phyloP scores from a whole-genome alignment of 768 basidiomycete genomes.

The Tylopilus balloui region DNA sequence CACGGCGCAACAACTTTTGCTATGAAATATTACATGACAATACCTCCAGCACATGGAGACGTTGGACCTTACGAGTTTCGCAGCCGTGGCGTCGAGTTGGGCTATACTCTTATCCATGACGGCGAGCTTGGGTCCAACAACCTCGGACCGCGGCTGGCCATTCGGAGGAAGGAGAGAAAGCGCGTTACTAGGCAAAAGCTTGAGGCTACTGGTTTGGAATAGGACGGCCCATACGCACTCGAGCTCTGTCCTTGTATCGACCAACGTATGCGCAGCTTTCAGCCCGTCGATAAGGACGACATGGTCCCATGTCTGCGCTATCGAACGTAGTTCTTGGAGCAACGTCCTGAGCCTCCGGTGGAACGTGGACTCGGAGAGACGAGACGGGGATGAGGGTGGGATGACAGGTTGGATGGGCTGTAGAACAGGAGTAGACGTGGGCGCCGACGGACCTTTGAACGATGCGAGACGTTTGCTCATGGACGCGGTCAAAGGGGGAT shows the following conservation, averaged over 20 bases:
- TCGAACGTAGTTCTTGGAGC: conserved; percentile 61
- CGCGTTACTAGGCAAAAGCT: conserved; percentile 47
- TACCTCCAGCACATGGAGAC: not conserved
- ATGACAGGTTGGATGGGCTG: conserved; percentile 35
- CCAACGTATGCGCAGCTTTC: conserved; percentile 63
- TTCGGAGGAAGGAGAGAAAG: conserved; percentile 50
- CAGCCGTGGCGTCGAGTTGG: conserved; percentile 53
- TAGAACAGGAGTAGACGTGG: conserved; percentile 59
- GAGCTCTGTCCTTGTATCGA: conserved; percentile 79
- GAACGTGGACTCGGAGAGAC: conserved; percentile 61
- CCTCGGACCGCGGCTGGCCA: conserved; percentile 49
- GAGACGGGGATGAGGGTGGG: conserved; percentile 40
- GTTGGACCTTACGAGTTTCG: conserved; percentile 56
- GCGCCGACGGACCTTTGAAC: conserved; percentile 76
- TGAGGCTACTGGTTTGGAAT: not conserved
- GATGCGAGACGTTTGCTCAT: conserved; percentile 66
- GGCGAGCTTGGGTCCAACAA: conserved; percentile 62
- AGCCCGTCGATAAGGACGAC: conserved; percentile 76
- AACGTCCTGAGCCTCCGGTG: conserved; percentile 72
- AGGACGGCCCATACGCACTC: conserved; percentile 54
- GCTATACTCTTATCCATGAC: conserved; percentile 63
- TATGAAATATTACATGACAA: conserved; percentile 25
- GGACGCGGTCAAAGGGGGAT: conserved; percentile 6
- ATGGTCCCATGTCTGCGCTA: conserved; percentile 77
- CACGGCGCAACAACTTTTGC: conserved; percentile 68